Conservation (phyloP, 345 rosid species). For the Rhizophora mangle region DNA sequence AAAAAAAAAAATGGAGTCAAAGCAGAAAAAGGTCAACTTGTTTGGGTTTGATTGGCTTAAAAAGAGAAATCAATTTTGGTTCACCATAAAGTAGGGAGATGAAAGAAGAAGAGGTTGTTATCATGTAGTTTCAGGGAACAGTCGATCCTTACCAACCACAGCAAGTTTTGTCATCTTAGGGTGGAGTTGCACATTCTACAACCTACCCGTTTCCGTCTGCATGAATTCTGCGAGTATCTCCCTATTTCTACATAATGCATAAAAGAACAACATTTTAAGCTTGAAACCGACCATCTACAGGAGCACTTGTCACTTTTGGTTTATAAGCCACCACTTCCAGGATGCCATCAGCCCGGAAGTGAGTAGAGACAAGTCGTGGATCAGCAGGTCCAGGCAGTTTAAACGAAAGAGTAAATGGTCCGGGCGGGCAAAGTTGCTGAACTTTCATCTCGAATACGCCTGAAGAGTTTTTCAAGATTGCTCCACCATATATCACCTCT, state of each 20-base stretch:
- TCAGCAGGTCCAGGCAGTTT: conserved; percentile 76
- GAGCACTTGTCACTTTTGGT: background rate
- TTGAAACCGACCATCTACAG: background rate
- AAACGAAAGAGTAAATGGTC: conserved; percentile 59
- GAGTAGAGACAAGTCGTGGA: conserved; percentile 51
- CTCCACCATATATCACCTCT: conserved; percentile 25
- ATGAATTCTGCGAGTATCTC: background rate
- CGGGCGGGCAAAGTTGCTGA: conserved; percentile 48
- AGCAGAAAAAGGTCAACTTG: no score
- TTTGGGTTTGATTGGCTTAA: no score
- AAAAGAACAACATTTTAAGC: background rate
- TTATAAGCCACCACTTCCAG: conserved; percentile 64
- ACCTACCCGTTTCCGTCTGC: background rate
- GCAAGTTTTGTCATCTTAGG: no score
- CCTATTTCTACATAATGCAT: background rate
- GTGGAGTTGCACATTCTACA: background rate
- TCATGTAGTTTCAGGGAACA: no score
- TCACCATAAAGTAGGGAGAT: no score
- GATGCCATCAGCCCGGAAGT: conserved; percentile 51
- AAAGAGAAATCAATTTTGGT: no score
- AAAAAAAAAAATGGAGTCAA: no score
- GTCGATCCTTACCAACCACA: no score
- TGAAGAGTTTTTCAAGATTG: conserved; percentile 27
- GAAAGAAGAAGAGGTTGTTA: no score
- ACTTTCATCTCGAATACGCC: conserved; percentile 41